Base-by-base conservation (phyloP, 305 asterid species). In the Fraxinus baroniana region DNA sequence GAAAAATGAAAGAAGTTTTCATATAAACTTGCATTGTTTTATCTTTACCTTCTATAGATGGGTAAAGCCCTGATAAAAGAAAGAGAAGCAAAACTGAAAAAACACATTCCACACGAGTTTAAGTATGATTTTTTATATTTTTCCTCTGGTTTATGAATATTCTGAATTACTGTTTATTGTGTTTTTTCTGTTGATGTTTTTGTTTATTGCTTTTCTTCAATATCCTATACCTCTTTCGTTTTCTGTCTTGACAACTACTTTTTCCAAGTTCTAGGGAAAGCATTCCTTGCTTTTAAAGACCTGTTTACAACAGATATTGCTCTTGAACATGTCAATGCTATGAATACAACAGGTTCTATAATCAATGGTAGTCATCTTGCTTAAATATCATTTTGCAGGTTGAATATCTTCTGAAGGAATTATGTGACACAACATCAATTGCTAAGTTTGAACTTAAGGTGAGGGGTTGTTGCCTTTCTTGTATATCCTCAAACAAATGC, bases 371-470 rank as follows among this genome's bases (percentile, higher is more conserved):
- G 49, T 70, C 39, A 46, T 79, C 85, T 83, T 49, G 80, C 39
- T 73, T 37, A 78, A 83, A 78, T 81, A 49, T 86, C 81, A 18
- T 82, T 86, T 87, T 84, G 60, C 95, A 94, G 99, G 95, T 95
- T 82, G 97, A 95, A 84, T 89, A 92, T 77, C 95, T 95, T 79
- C 86, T 95, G 88, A 82, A 88, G 1, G 85, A 79, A 44, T 86
- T 95, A 80, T 94, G 99, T 62, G 94, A 92, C 86, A 90, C 99
- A 78, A 85, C 95, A 73, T 93, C 99, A 84, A 93, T 95, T 44
- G 98, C 98, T 0, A 94, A 94, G 90, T 84, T 95, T 82, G 97
- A 95, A 77, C 90, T 95, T 66, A 95, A 94, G 87, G 98, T 95
- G 82, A 89, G 93, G 78, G 41, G 4, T 78, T 18, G 22, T 87